A percentile compares a stretch with the other conserved stretches of the same genome.
These are phyloP conservation scores for Talaromyces sp. DNA, from an alignment of 2,329 filamentous ascomycete species.

Conservation along the genomic window DNA sequence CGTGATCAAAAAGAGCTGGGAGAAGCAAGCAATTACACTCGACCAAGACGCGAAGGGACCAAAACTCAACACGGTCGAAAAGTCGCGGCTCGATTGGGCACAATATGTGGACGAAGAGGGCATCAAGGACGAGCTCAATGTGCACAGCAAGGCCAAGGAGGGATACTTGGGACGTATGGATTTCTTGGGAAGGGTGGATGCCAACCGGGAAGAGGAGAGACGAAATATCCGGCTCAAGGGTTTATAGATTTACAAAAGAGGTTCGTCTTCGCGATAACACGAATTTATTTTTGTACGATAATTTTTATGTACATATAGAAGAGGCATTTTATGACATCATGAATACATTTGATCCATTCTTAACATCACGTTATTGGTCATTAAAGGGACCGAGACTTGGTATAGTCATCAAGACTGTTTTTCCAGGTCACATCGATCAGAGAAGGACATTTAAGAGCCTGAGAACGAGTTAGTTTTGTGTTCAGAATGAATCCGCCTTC, in stretches of 20 bases:
- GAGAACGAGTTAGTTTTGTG: background rate
- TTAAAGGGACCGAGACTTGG: background rate
- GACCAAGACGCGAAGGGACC: conserved; percentile 41
- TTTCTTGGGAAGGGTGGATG: conserved; percentile 57
- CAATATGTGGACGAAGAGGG: conserved; percentile 59
- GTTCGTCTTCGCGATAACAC: background rate
- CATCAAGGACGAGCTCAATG: conserved; percentile 57
- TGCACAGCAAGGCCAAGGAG: conserved; percentile 58
- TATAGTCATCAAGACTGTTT: background rate
- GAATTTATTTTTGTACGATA: conserved; percentile 4
- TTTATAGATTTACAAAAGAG: conserved; percentile 15
- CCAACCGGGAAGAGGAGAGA: conserved; percentile 53
- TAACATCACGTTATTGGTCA: background rate
- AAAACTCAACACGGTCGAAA: conserved; percentile 64
- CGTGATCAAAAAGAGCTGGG: conserved; percentile 40
- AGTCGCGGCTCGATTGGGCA: conserved; percentile 62
- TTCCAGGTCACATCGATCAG: background rate
- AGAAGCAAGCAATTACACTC: conserved; percentile 31
- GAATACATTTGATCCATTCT: conserved; percentile 7
- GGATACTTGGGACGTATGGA: conserved; percentile 60
- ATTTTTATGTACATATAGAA: conserved; percentile 7
- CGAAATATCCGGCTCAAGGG: conserved; percentile 47
- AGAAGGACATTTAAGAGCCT: background rate
- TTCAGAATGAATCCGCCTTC: background rate
- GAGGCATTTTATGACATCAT: conserved; percentile 8